phyloP scores from a whole-genome alignment of 768 basidiomycete genomes.

The Termitomyces sp. region DNA sequence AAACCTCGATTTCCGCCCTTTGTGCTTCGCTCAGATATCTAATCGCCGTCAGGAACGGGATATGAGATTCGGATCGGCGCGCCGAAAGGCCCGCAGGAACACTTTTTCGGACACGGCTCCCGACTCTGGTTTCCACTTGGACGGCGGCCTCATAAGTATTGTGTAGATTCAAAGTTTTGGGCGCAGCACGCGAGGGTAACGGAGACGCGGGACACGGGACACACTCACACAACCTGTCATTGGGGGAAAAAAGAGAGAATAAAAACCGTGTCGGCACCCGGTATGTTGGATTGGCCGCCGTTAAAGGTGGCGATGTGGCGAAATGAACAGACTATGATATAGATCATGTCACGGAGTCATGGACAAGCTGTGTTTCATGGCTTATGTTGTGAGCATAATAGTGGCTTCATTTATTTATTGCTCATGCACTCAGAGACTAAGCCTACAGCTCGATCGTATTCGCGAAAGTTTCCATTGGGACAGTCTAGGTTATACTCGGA shows the following conservation, averaged over 20 bases:
- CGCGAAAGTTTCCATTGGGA: neutral
- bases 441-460: neutral
- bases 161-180: too few species aligned
- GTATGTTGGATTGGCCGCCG: too few species aligned
- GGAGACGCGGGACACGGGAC: neutral
- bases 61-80: neutral
- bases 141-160: neutral
- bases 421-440: neutral
- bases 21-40: constrained; percentile 5
- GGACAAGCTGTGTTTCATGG: neutral
- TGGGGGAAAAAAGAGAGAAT: neutral
- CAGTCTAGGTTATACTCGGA: neutral
- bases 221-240: neutral
- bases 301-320: neutral
- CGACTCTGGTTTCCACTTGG: neutral
- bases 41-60: constrained; percentile 6
- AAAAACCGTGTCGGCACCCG: too few species aligned
- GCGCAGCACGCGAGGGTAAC: too few species aligned
- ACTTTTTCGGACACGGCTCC: neutral
- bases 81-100: neutral
- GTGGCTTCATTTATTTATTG: neutral
- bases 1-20: neutral
- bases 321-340: neutral
- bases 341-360: neutral
- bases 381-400: neutral